A percentile compares a stretch with the other conserved stretches of the same genome.
phyloP scores from a whole-genome alignment of 2,329 filamentous ascomycete genomes.

The Harringtonia aguacate region DNA sequence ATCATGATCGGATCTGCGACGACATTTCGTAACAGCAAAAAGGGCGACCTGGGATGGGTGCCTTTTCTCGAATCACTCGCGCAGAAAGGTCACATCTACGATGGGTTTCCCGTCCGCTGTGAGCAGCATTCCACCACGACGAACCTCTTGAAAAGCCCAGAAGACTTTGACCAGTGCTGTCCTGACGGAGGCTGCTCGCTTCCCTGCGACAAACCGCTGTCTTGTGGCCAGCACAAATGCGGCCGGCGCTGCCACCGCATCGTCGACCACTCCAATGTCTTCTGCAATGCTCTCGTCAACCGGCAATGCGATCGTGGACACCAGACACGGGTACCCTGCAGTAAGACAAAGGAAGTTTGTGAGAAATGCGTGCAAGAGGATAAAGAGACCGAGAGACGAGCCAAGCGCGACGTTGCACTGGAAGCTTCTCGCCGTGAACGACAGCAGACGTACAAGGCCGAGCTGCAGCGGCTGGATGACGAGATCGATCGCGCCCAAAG shows the following conservation, averaged over 20 bases:
- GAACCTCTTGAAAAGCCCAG: constrained; percentile 33
- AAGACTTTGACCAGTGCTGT: constrained; percentile 50
- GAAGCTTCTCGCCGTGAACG: constrained; percentile 34
- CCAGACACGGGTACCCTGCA: constrained; percentile 35
- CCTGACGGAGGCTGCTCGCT: constrained; percentile 61
- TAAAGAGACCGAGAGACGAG: constrained; percentile 28
- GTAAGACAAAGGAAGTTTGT: constrained; percentile 34
- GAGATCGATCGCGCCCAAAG: constrained; percentile 40
- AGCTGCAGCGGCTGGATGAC: constrained; percentile 42
- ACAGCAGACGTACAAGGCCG: constrained; percentile 30
- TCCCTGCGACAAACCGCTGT: constrained; percentile 41
- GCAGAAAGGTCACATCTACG: constrained; percentile 37
- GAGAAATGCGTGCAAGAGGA: constrained; percentile 40
- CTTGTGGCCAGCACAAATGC: constrained; percentile 51
- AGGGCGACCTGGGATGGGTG: constrained; percentile 48
- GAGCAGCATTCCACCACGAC: constrained; percentile 43
- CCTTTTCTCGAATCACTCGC: constrained; percentile 47
- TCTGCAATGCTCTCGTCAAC: constrained; percentile 25
- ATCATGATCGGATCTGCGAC: constrained; percentile 68
- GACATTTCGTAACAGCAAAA: no score
- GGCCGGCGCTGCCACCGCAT: constrained; percentile 50
- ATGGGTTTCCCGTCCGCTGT: constrained; percentile 51
- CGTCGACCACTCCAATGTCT: constrained; percentile 40
- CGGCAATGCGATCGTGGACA: constrained; percentile 38
- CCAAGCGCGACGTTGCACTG: constrained; percentile 35